These are phyloP conservation scores for Udeniomyces megalosporus DNA, from an alignment of 768 basidiomycete species.

Conservation along the genomic window DNA sequence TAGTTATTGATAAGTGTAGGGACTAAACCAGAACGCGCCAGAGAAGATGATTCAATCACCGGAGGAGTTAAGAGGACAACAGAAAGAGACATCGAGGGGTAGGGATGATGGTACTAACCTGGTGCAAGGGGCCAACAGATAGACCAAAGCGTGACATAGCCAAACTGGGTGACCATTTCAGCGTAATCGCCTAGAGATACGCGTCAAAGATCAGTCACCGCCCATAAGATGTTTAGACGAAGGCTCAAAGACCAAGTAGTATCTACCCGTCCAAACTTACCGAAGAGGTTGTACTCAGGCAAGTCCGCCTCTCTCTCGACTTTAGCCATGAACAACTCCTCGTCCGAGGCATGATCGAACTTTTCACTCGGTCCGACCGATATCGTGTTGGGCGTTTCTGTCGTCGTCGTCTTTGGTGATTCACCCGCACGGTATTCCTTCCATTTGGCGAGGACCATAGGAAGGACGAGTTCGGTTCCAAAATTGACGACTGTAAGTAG, in stretches of 20 bases:
- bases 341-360: conserved; percentile 30
- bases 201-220: background rate
- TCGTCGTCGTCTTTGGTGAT: background rate
- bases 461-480: conserved; percentile 63
- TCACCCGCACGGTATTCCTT: conserved; percentile 1
- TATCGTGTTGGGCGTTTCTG: no score
- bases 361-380: conserved; percentile 32
- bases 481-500: conserved; percentile 41
- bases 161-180: conserved; percentile 87
- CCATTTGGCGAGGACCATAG: conserved; percentile 39
- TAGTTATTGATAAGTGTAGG: conserved; percentile 83
- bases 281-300: conserved; percentile 64
- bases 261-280: conserved; percentile 21
- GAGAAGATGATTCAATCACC: background rate
- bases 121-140: conserved; percentile 87
- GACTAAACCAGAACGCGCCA: conserved; percentile 27
- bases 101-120: no score
- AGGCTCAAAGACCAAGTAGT: background rate
- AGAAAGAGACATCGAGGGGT: no score
- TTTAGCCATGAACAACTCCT: conserved; percentile 64
- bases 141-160: conserved; percentile 81
- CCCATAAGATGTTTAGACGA: no score
- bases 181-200: conserved; percentile 49
- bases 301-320: conserved; percentile 61
- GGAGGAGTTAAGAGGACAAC: background rate